These are phyloP conservation scores for Didymella sp. DNA, from an alignment of 2,329 filamentous ascomycete species.

Conservation along the genomic window DNA sequence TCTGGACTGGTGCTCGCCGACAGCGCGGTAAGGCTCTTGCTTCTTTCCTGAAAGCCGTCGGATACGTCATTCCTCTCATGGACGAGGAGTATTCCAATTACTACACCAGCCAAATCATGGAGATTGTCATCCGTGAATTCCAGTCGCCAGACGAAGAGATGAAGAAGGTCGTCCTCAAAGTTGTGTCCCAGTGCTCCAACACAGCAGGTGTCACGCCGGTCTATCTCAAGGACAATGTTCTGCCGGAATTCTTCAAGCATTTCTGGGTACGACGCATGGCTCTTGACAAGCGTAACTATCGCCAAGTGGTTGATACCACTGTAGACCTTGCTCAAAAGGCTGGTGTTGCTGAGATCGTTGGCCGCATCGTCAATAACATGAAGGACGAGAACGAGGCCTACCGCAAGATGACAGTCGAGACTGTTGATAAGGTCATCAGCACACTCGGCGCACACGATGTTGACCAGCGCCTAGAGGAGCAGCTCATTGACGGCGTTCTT, in stretches of 20 bases:
- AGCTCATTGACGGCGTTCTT: constrained; percentile 92
- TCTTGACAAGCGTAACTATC: constrained; percentile 95
- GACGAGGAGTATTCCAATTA: constrained; percentile 99
- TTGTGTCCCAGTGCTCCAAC: constrained; percentile 92
- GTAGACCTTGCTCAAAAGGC: constrained; percentile 98
- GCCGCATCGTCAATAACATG: constrained; percentile 90
- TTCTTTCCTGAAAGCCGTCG: constrained; percentile 95
- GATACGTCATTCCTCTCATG: constrained; percentile 98
- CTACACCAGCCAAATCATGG: constrained; percentile 98
- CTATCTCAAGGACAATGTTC: constrained; percentile 93
- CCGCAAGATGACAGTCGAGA: constrained; percentile 99
- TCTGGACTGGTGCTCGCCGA: constrained; percentile 96
- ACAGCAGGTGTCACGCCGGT: constrained; percentile 94
- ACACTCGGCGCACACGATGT: constrained; percentile 94
- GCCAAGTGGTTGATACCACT: constrained; percentile 97
- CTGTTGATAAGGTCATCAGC: constrained; percentile 93
- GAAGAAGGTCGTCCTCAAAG: constrained; percentile 99
- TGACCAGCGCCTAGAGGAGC: constrained; percentile 88
- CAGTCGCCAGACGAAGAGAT: constrained; percentile 98
- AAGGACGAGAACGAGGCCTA: constrained; percentile 99
- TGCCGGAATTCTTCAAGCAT: constrained; percentile 97
- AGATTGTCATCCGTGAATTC: constrained; percentile 94
- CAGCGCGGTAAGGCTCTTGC: constrained; percentile 96
- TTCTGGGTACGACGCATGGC: constrained; percentile 99
- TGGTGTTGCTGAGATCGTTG: constrained; percentile 93